Percentiles rank a stretch among this genome's conserved stretches.
phyloP scores from a whole-genome alignment of 2,329 filamentous ascomycete genomes.

The Colletotrichum sp. region DNA sequence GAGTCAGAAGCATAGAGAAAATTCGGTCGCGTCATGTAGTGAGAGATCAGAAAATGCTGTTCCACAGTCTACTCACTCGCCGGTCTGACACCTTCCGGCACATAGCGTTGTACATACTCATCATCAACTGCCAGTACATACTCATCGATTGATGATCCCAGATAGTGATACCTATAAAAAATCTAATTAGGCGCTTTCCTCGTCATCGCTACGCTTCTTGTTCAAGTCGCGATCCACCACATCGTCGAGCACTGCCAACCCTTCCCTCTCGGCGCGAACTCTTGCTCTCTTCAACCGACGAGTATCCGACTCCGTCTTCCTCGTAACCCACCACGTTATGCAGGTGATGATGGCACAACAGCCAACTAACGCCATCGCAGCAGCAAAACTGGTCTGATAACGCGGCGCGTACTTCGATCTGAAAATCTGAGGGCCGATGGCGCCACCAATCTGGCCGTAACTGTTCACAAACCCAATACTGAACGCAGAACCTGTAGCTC shows the following conservation, averaged over 20 bases:
- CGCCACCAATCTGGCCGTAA: conserved; percentile 54
- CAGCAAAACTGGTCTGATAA: conserved; percentile 47
- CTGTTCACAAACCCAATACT: conserved; percentile 55
- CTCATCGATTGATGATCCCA: not conserved
- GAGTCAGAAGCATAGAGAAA: not conserved
- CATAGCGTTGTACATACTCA: not conserved
- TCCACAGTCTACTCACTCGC: not conserved
- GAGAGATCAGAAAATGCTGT: not conserved
- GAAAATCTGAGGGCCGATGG: conserved; percentile 53
- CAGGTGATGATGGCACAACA: conserved; percentile 44
- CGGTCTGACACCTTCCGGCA: not conserved
- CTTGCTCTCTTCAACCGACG: conserved; percentile 46
- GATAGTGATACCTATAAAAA: not conserved
- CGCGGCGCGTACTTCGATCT: conserved; percentile 46
- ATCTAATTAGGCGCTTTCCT: not conserved
- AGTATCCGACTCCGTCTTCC: conserved; percentile 48
- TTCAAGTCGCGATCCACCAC: conserved; percentile 32
- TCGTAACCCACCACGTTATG: conserved; percentile 50
- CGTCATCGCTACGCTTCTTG: not conserved
- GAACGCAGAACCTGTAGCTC: conserved; percentile 54
- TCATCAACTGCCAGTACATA: not conserved
- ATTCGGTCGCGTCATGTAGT: not conserved
- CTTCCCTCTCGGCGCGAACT: conserved; percentile 42
- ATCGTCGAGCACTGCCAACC: conserved; percentile 47
- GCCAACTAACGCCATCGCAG: conserved; percentile 48